Conservation (phyloP, 2,329 filamentous ascomycete genomes). For the Pleomassaria siparia region DNA sequence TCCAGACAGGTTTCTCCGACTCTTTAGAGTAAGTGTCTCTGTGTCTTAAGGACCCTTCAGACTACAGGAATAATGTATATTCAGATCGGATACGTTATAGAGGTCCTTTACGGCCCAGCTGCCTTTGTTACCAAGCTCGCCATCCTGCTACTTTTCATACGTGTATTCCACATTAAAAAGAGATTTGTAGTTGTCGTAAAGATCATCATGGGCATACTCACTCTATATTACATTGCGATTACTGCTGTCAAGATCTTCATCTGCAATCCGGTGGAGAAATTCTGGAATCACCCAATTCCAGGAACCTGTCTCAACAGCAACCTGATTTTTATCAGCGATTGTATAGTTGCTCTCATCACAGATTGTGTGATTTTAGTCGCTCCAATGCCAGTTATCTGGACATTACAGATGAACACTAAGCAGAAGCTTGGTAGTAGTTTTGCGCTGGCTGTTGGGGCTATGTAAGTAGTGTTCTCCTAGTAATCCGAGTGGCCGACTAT, state of each 20-base stretch:
- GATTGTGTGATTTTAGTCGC: neutral
- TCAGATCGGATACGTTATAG: neutral
- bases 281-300: neutral
- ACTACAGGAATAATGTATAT: neutral
- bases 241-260: neutral
- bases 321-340: slow-evolving; percentile 2
- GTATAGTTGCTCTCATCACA: neutral
- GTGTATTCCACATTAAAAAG: neutral
- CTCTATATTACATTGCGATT: slow-evolving; percentile 1
- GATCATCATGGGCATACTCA: neutral
- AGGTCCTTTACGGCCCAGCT: slow-evolving; percentile 1
- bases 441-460: neutral
- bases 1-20: neutral
- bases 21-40: neutral
- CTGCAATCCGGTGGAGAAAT: slow-evolving; percentile 1
- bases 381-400: neutral
- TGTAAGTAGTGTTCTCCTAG: no score
- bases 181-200: neutral
- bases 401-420: neutral
- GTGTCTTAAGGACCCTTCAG: neutral
- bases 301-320: neutral
- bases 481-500: no score
- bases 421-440: slow-evolving; percentile 1
- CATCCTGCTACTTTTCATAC: neutral
- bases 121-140: no score